Base-by-base conservation (phyloP, 2,329 filamentous ascomycete species). In the Metarhizium album region DNA sequence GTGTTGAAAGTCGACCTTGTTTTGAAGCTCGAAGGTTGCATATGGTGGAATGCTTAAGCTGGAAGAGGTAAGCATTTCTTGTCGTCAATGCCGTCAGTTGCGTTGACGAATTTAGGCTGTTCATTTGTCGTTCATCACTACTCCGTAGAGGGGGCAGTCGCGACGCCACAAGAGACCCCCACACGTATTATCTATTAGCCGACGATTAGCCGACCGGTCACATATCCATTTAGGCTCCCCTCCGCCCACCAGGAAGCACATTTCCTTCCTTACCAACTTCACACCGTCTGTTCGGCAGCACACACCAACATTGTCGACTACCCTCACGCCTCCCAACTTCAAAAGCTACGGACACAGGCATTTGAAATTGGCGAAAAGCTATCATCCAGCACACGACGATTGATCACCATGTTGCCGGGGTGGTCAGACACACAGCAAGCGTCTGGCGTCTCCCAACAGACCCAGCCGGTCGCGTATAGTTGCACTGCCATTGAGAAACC, bases 391-490 rank as follows among this genome's bases (percentile, higher is more conserved):
- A 38, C 40, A 20, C 38, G 45, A 42, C 35, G 18, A 8, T 11
- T 42, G 42, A 48, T 49, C 60, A 55, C 42, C 45, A 69, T 66
- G 64, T 68, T 70, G 64, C 60, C 67, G 50, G 60, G 59, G 51
- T 70, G 68, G 67, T 61, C 67, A 53, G 59, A 62, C 47, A 57
- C 62, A 52, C 67, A 68, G 55, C 65, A 64, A 55, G 62, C 64
- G 60, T 68, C 73, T 46, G 70, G 72, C 62, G 65, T 71, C 46
- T 63, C 68, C 50, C 64, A 67, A 54, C 63, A 66, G 54, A 55
- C 64, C 51, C 58, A 64, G 49, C 59, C 67, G 4, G 53, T 62
- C 38, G 59, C 65, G 14, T 70, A 70, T 55, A 62, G 64, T 49
- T 73, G 72, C 54, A 62, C 65, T 53, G 56, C 65, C 50, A 69